Evolutionary conservation across 768 basidiomycete species (phyloP), one percentile per base, ranked within the genome.

Genomic region (Russula abietina): DNA sequence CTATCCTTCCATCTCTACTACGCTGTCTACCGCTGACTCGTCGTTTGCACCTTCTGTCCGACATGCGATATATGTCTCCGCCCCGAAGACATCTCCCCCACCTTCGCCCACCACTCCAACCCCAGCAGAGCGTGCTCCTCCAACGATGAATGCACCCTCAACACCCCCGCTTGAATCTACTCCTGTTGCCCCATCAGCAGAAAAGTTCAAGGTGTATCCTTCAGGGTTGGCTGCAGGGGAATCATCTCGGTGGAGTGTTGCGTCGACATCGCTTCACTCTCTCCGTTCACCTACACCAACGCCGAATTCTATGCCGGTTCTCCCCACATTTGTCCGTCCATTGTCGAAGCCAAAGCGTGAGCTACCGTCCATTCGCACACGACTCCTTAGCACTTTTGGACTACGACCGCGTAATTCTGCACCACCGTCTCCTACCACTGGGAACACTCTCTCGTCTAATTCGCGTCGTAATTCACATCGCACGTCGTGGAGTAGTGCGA

Each of bases 1-100:
- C 19, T 66, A 61, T 58, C 67, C 67, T 30, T 68, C 67, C n/a
- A 63, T 68, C 16, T 68, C 67, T 6, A 68, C 67, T 30, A 68
- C 65, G 4, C 67, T 68, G 2, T 68, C 67, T 39, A 57, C 62
- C 3, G 57, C 43, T 49, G 63, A 64, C 9, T 64, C 63, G 12
- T 41, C 53, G 4, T 60, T 51, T 17, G 22, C 46, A 7, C 39
- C 58, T 19, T 66, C 63, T 22, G 49, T 51, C n/a, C 58, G 65
- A 5, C 48, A 64, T 33, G 61, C 65, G 26, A 64, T 59, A 45
- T 66, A 67, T 52, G 22, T 61, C 17, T 59, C 64, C 1, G 17
- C 43, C 26, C 55, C 65, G 7, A 54, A 56, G 14, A 16, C 46
- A 28, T 50, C 63, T 32, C 59, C 65, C 3, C 65, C 56, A 1